Conservation (phyloP, 2,329 filamentous ascomycete species). For the Coniochaeta sp. region DNA sequence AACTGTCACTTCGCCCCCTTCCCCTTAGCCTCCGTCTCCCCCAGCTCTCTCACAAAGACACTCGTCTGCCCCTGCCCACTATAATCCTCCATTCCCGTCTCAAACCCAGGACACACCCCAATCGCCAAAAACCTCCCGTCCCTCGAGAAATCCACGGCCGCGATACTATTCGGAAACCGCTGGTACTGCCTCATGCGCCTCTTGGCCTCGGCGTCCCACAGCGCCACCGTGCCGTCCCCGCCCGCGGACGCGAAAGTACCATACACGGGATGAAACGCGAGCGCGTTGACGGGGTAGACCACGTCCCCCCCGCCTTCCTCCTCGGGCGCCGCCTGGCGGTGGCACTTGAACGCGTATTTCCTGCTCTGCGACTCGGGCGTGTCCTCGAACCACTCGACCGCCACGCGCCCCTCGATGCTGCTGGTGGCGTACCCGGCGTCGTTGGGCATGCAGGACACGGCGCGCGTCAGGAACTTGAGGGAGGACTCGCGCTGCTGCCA, state of each 20-base stretch:
- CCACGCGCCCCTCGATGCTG: slow-evolving; percentile 90
- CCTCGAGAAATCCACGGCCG: slow-evolving; percentile 67
- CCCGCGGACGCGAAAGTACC: slow-evolving; percentile 87
- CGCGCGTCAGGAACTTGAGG: slow-evolving; percentile 91
- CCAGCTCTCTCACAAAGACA: slow-evolving; percentile 75
- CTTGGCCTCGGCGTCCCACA: slow-evolving; percentile 92
- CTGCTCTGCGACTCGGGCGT: slow-evolving; percentile 77
- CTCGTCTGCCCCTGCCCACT: slow-evolving; percentile 65
- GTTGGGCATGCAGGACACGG: slow-evolving; percentile 92
- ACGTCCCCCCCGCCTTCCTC: slow-evolving; percentile 64
- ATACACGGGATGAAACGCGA: slow-evolving; percentile 76
- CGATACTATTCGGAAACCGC: slow-evolving; percentile 71
- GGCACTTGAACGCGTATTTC: slow-evolving; percentile 99
- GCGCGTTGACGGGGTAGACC: slow-evolving; percentile 85
- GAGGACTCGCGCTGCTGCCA: slow-evolving; percentile 94
- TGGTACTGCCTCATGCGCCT: slow-evolving; percentile 84
- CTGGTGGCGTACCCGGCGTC: slow-evolving; percentile 89
- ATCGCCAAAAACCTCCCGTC: slow-evolving; percentile 76
- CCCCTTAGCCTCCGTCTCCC: slow-evolving; percentile 80
- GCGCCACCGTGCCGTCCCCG: slow-evolving; percentile 82
- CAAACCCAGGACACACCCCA: slow-evolving; percentile 78
- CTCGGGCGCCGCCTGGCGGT: slow-evolving; percentile 65
- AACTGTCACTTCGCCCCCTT: slow-evolving; percentile 71
- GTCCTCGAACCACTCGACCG: slow-evolving; percentile 97
- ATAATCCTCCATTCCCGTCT: slow-evolving; percentile 78